These are phyloP conservation scores for Naganishia friedmannii DNA, from an alignment of 768 basidiomycete genomes.

Conservation along the genomic window DNA sequence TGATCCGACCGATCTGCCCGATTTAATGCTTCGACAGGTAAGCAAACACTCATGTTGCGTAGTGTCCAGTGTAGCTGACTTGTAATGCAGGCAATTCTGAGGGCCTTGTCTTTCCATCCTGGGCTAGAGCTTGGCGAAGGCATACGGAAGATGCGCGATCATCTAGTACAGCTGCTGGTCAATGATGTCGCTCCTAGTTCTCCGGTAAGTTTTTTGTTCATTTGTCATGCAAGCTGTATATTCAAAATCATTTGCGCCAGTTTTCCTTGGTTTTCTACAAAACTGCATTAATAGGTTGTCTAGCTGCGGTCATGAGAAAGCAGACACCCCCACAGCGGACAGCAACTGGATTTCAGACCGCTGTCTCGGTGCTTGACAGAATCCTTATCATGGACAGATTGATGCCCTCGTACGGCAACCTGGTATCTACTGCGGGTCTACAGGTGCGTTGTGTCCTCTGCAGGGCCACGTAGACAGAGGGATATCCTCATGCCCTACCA, in stretches of 20 bases:
- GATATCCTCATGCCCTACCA: background rate
- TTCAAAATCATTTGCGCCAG: background rate
- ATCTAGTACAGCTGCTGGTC: conserved; percentile 7
- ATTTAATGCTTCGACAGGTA: conserved; percentile 18
- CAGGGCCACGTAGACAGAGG: too few relatives aligned
- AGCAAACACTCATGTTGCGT: background rate
- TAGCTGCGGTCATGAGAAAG: conserved; percentile 21
- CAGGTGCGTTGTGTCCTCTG: conserved; percentile 62
- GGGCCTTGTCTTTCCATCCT: conserved; percentile 1
- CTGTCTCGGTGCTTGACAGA: conserved; percentile 18
- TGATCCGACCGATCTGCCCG: conserved; percentile 1
- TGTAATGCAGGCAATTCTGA: background rate
- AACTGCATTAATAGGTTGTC: conserved; percentile 13
- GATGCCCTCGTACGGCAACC: conserved; percentile 90
- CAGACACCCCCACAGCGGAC: conserved; percentile 3
- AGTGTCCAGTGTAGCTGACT: background rate
- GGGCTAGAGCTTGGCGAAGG: conserved; percentile 4
- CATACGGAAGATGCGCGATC: conserved; percentile 12
- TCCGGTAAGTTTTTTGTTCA: background rate
- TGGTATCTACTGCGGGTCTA: conserved; percentile 82
- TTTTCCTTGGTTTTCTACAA: conserved; percentile 26
- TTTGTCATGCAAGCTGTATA: background rate
- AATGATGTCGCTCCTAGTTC: conserved; percentile 6
- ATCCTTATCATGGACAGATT: conserved; percentile 70
- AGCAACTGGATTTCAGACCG: conserved; percentile 2